Percentiles rank a stretch among this genome's conserved stretches.
phyloP scores from a whole-genome alignment of 2,329 filamentous ascomycete genomes.

The Lachnellula cervina region DNA sequence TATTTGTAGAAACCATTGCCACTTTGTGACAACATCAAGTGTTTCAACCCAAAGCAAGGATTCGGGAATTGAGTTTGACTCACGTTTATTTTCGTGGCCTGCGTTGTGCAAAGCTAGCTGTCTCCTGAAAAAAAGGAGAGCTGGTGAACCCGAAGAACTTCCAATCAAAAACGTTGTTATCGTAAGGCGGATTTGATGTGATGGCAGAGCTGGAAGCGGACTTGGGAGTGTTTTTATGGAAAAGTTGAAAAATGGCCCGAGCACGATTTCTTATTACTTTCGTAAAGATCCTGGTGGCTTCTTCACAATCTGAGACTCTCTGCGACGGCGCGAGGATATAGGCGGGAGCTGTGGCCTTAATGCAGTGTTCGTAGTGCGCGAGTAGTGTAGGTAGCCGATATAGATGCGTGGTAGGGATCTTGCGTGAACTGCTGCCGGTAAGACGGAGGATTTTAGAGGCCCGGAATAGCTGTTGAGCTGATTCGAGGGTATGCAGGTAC shows the following conservation, averaged over 20 bases:
- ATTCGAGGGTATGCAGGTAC: not conserved
- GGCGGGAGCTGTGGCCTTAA: constrained; percentile 23
- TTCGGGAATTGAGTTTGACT: constrained; percentile 15
- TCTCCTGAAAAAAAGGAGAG: constrained; percentile 9
- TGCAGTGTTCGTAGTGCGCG: constrained; percentile 16
- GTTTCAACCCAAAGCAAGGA: constrained; percentile 4
- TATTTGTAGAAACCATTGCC: not conserved
- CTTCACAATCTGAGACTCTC: constrained; percentile 28
- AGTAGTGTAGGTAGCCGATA: constrained; percentile 22
- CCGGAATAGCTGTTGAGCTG: not conserved
- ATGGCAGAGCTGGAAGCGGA: not conserved
- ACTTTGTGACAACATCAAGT: not conserved
- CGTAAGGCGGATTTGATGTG: not conserved
- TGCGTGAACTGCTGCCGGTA: constrained; percentile 23
- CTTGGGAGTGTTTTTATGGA: not conserved
- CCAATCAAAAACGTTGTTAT: not conserved
- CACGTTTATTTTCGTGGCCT: constrained; percentile 13
- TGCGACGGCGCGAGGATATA: constrained; percentile 25
- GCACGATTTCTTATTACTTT: constrained; percentile 16
- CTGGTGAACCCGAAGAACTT: constrained; percentile 8
- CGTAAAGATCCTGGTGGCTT: constrained; percentile 24
- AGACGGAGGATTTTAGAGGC: constrained; percentile 10
- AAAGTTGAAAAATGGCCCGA: not conserved
- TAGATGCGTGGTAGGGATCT: constrained; percentile 7
- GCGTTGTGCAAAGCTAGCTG: constrained; percentile 12